Evolutionary conservation across 371 early-diverging fungal species (phyloP).

Genomic region (Apophysomyces elegans): DNA sequence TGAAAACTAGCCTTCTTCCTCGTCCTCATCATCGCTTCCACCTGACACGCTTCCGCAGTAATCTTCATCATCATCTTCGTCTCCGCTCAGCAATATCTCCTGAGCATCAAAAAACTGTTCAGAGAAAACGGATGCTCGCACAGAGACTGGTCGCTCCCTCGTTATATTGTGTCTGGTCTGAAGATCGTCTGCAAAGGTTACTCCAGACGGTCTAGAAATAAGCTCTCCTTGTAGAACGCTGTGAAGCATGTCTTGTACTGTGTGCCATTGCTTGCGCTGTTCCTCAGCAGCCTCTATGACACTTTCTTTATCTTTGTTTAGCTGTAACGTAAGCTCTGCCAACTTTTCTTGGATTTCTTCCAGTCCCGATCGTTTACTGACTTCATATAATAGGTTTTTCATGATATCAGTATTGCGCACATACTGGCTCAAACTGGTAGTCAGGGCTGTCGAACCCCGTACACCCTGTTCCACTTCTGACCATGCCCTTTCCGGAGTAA

Average conservation of each 20-base stretch:
- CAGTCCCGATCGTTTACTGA: slow-evolving; percentile 12
- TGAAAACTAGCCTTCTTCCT: slow-evolving; percentile 22
- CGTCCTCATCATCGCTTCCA: slow-evolving; percentile 20
- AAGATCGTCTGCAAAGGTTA: slow-evolving; percentile 1
- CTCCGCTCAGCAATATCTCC: slow-evolving; percentile 43
- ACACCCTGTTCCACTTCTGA: slow-evolving; percentile 15
- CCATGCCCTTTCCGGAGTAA: slow-evolving; percentile 8
- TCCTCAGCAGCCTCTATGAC: slow-evolving; percentile 12
- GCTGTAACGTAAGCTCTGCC: slow-evolving; percentile 8
- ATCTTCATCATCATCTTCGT: slow-evolving; percentile 43
- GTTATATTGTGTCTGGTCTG: neutral
- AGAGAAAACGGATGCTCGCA: slow-evolving; percentile 23
- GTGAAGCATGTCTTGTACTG: slow-evolving; percentile 11
- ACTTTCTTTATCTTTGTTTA: slow-evolving; percentile 14
- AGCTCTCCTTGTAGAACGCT: neutral
- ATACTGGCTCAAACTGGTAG: slow-evolving; percentile 9
- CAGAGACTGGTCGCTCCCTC: slow-evolving; percentile 4
- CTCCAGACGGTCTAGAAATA: neutral
- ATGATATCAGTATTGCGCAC: slow-evolving; percentile 18
- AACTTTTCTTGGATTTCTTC: slow-evolving; percentile 13
- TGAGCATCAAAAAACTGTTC: slow-evolving; percentile 71
- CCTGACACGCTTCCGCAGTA: slow-evolving; percentile 2
- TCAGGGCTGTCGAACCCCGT: slow-evolving; percentile 12
- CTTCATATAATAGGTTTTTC: slow-evolving; percentile 16
- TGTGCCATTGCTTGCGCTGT: slow-evolving; percentile 20